Evolutionary conservation across 768 basidiomycete genomes (phyloP), one percentile per base, ranked within the genome.

Genomic region (Tylopilus felleus): DNA sequence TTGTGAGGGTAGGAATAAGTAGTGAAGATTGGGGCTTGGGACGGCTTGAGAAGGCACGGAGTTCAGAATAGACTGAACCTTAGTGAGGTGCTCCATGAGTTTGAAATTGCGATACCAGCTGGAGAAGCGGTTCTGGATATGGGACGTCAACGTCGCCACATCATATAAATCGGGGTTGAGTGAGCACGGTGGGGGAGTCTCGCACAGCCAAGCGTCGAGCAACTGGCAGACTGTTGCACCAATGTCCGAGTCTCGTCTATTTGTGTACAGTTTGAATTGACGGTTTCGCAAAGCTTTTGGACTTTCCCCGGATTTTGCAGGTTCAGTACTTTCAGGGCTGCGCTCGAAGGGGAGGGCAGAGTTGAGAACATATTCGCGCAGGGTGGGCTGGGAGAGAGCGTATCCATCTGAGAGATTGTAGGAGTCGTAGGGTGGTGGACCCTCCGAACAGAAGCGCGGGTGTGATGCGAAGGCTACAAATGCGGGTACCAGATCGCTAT

Each of bases 391-490:
- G 3, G 55, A 53, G 1, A 56, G 65, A 14, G 1, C 3, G 25
- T 56, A 55, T 17, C 55, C 63, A 1, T 59, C 48, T 4, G 53
- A 47, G 6, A 61, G 39, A 21, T 48, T 33, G 48, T 61, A 65
- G 22, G 45, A 35, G 19, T 52, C 43, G 33, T 60, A 59, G 1
- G 7, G 9, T 3, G 71, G 66, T 35, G 63, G 68, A 21, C 52
- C 12, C 22, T 54, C 56, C 3, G 2, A 16, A 22, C 35, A 5
- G 46, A 65, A 54, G 3, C 41, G 42, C 6, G 60, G 19, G 12
- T 58, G 44, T 4, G 60, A 45, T 1, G 57, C 61, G 49, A 75
- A 71, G 1, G 76, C 67, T 13, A 77, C 43, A 2, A 76, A 48
- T 1, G 64, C 63, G 0, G 67, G 61, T 17, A 73, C 56, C 33